These are phyloP conservation scores for Pyrenopolyporus hunteri DNA, from an alignment of 495 filamentous ascomycete genomes.

Conservation along the genomic window DNA sequence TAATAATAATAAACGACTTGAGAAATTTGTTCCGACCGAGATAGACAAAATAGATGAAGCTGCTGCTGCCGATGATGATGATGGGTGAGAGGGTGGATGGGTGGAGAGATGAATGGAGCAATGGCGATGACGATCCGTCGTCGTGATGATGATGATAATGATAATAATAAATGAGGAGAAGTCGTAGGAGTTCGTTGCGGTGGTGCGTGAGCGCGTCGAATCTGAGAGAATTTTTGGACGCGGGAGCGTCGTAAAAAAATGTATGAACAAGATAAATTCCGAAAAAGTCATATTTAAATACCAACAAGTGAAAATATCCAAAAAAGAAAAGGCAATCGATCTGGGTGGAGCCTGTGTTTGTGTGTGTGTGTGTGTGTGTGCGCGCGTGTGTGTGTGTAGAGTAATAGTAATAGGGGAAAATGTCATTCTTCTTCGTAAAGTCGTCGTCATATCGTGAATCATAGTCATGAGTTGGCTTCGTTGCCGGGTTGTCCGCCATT, in stretches of 20 bases:
- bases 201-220: constrained; percentile 39
- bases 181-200: constrained; percentile 36
- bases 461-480: constrained; percentile 49
- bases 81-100: constrained; percentile 37
- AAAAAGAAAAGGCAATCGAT: constrained; percentile 3
- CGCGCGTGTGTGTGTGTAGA: neutral
- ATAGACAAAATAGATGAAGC: constrained; percentile 1
- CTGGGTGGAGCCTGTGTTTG: neutral
- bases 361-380: neutral
- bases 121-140: constrained; percentile 18
- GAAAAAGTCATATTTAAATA: constrained; percentile 27
- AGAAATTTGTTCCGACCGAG: neutral
- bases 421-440: constrained; percentile 35
- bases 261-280: constrained; percentile 34
- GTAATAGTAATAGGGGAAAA: neutral
- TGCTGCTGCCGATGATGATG: neutral
- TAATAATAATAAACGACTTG: neutral
- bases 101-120: constrained; percentile 12
- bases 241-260: constrained; percentile 28
- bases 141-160: too few relatives aligned
- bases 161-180: too few relatives aligned
- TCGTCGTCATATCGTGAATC: constrained; percentile 18
- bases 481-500: constrained; percentile 40
- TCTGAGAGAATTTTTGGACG: constrained; percentile 33
- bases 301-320: constrained; percentile 33